Percentiles rank a stretch among this genome's conserved stretches.
These are phyloP conservation scores for Calonectria hongkongensis DNA, from an alignment of 2,329 filamentous ascomycete species.

Conservation along the genomic window DNA sequence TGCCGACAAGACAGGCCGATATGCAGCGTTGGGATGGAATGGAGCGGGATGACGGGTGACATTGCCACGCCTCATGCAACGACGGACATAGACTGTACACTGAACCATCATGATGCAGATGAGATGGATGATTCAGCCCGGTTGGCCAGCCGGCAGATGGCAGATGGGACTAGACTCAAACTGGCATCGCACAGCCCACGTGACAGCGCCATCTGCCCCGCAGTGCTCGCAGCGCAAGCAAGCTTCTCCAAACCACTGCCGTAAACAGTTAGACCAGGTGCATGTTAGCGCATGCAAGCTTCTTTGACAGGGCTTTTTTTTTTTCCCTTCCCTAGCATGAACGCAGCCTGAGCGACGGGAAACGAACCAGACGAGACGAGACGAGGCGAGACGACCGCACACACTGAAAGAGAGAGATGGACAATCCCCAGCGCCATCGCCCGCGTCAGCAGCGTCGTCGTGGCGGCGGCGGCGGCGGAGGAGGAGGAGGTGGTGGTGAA, in stretches of 20 bases:
- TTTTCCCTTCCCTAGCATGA: conserved; percentile 17
- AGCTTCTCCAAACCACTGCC: background rate
- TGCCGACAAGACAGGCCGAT: no score
- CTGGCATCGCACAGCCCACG: background rate
- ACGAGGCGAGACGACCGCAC: background rate
- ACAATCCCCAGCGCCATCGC: conserved; percentile 14
- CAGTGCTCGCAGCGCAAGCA: conserved; percentile 1
- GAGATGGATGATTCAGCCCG: no score
- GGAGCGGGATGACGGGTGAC: no score
- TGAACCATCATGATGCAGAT: no score
- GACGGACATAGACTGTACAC: no score
- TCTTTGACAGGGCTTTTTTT: conserved; percentile 11
- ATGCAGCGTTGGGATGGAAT: no score
- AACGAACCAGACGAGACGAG: background rate
- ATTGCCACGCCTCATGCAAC: no score
- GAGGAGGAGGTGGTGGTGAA: background rate
- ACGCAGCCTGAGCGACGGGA: conserved; percentile 3
- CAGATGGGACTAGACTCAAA: no score
- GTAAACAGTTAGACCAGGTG: background rate
- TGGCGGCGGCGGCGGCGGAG: conserved; percentile 4
- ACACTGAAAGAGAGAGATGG: conserved; percentile 22
- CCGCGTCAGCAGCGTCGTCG: conserved; percentile 12
- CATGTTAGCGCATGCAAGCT: conserved; percentile 8
- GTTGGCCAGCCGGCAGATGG: no score
- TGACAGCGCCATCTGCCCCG: background rate